These are phyloP conservation scores for Hypoxylon sp. DNA, from an alignment of 2,329 filamentous ascomycete species.

Conservation along the genomic window DNA sequence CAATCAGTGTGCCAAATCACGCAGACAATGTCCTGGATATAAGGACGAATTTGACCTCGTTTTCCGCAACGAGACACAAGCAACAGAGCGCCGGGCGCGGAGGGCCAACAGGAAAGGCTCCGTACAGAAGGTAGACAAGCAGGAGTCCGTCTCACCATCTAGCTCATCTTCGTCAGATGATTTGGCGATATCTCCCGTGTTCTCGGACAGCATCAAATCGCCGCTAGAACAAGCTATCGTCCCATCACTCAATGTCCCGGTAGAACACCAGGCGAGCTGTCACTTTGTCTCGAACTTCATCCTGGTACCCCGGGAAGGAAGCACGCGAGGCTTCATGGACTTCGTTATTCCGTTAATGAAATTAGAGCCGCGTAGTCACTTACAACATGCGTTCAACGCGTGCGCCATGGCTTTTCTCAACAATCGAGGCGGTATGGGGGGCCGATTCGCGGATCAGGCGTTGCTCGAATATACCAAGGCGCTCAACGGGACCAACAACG, in stretches of 20 bases:
- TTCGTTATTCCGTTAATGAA: conserved; percentile 70
- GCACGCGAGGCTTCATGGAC: conserved; percentile 68
- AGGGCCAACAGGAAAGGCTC: conserved; percentile 66
- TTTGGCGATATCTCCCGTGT: conserved; percentile 47
- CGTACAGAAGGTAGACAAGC: conserved; percentile 54
- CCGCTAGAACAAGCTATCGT: conserved; percentile 49
- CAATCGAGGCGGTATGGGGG: conserved; percentile 60
- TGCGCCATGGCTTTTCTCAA: conserved; percentile 70
- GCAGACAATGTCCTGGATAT: conserved; percentile 74
- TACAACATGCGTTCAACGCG: conserved; percentile 70
- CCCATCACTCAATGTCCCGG: conserved; percentile 59
- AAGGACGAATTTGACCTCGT: conserved; percentile 79
- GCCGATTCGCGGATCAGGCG: conserved; percentile 57
- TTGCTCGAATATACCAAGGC: conserved; percentile 68
- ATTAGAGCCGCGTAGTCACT: conserved; percentile 60
- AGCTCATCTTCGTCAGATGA: conserved; percentile 6
- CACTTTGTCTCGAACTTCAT: conserved; percentile 74
- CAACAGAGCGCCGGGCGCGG: conserved; percentile 72
- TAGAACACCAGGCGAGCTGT: conserved; percentile 69
- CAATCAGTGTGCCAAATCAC: conserved; percentile 73
- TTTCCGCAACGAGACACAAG: conserved; percentile 79
- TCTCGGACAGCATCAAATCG: conserved; percentile 42
- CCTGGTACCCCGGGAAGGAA: conserved; percentile 64
- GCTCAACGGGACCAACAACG: conserved; percentile 64
- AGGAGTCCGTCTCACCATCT: conserved; percentile 17